Conservation (phyloP, 2,329 filamentous ascomycete genomes). For the Aspergillus quadrilineatus region DNA sequence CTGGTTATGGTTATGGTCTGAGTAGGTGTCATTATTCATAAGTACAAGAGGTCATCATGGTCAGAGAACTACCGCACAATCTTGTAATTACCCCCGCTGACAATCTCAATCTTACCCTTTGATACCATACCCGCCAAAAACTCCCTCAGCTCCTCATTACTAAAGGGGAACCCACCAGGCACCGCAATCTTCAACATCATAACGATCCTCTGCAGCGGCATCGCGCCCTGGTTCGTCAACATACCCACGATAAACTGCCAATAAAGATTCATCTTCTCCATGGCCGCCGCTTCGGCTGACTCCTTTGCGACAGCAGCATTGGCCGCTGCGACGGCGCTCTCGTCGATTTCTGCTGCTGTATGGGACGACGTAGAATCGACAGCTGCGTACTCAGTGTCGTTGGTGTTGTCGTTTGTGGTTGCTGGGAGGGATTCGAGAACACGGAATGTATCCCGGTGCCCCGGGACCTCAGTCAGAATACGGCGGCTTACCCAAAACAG, state of each 20-base stretch:
- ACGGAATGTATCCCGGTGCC: constrained; percentile 52
- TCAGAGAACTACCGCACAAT: constrained; percentile 29
- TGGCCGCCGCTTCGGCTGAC: constrained; percentile 57
- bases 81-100: constrained; percentile 67
- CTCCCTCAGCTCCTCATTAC: constrained; percentile 80
- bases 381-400: not conserved
- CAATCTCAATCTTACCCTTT: constrained; percentile 66
- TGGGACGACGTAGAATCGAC: not conserved
- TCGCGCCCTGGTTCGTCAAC: constrained; percentile 86
- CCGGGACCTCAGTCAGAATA: constrained; percentile 44
- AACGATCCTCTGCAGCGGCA: constrained; percentile 76
- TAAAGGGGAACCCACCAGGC: constrained; percentile 83
- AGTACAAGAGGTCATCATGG: too few relatives aligned
- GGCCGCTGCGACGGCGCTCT: constrained; percentile 20
- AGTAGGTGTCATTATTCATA: too few relatives aligned
- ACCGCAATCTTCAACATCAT: constrained; percentile 97
- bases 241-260: constrained; percentile 92
- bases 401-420: constrained; percentile 16
- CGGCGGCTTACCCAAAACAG: constrained; percentile 63
- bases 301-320: constrained; percentile 41
- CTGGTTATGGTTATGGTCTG: too few relatives aligned
- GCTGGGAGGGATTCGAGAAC: constrained; percentile 56
- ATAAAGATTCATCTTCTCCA: constrained; percentile 72
- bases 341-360: constrained; percentile 20
- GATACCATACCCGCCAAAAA: constrained; percentile 77